Evolutionary conservation across 768 basidiomycete species (phyloP).

Genomic region (Hericium alpestre): DNA sequence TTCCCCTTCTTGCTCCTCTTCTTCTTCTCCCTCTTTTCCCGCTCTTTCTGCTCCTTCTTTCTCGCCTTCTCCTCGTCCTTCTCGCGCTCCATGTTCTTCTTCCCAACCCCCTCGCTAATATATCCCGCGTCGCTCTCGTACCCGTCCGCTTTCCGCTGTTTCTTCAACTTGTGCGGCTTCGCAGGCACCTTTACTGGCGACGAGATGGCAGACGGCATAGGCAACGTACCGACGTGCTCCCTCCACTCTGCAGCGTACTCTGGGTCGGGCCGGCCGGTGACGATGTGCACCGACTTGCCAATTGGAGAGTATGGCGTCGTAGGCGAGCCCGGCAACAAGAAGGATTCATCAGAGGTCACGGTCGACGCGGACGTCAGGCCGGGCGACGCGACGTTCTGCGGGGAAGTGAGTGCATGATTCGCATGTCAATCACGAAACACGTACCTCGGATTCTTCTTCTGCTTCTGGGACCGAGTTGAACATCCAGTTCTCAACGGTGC

Average conservation of each 20-base stretch:
- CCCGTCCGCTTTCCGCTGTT: conserved; percentile 39
- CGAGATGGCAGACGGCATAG: conserved; percentile 7
- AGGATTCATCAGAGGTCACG: conserved; percentile 25
- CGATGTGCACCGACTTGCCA: conserved; percentile 17
- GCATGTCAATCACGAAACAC: neutral
- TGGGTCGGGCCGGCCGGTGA: neutral
- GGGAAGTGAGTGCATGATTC: conserved; percentile 5
- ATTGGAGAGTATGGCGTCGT: too few species aligned
- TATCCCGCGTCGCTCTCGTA: conserved; percentile 32
- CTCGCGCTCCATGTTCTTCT: conserved; percentile 18
- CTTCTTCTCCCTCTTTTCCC: conserved; percentile 17
- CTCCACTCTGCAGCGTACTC: neutral
- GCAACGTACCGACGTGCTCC: conserved; percentile 15
- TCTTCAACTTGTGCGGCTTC: conserved; percentile 15
- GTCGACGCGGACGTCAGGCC: conserved; percentile 30
- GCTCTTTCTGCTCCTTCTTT: conserved; percentile 11
- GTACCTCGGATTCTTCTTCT: conserved; percentile 29
- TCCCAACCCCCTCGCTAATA: conserved; percentile 31
- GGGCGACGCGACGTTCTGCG: conserved; percentile 20
- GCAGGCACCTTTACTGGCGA: conserved; percentile 1
- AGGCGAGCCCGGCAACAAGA: neutral
- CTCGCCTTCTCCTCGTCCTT: neutral
- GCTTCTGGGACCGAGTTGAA: conserved; percentile 51
- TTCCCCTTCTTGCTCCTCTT: conserved; percentile 10
- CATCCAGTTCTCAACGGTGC: conserved; percentile 60